These are phyloP conservation scores for Elsinoe australis DNA, from an alignment of 2,329 filamentous ascomycete species.

Conservation along the genomic window DNA sequence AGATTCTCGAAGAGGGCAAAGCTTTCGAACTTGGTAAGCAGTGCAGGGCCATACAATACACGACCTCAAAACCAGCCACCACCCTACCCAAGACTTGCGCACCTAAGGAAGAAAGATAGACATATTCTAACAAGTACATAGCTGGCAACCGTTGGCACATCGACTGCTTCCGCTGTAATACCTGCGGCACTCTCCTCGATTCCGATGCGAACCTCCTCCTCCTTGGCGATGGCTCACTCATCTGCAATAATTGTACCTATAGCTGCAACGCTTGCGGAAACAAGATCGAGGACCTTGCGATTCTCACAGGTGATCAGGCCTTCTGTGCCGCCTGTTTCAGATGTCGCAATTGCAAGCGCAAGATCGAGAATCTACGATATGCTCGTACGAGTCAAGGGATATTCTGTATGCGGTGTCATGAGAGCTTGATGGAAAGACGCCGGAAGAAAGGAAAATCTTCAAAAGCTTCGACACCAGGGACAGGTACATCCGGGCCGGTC, in stretches of 20 bases:
- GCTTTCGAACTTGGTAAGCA: slow-evolving; percentile 87
- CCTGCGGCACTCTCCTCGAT: slow-evolving; percentile 89
- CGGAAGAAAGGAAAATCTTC: slow-evolving; percentile 70
- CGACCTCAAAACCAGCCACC: too few relatives aligned
- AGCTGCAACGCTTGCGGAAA: slow-evolving; percentile 94
- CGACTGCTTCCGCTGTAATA: slow-evolving; percentile 96
- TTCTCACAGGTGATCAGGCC: slow-evolving; percentile 93
- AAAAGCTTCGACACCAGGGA: slow-evolving; percentile 33
- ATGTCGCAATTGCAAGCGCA: slow-evolving; percentile 95
- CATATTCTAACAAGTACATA: slow-evolving; percentile 39
- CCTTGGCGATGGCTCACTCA: slow-evolving; percentile 92
- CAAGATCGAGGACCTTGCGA: slow-evolving; percentile 97
- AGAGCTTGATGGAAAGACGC: slow-evolving; percentile 86
- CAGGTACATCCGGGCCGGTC: slow-evolving; percentile 41
- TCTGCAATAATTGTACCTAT: slow-evolving; percentile 99
- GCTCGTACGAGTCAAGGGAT: slow-evolving; percentile 96
- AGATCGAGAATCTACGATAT: slow-evolving; percentile 97
- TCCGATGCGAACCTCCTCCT: slow-evolving; percentile 96
- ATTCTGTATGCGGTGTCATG: slow-evolving; percentile 98
- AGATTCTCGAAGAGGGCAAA: slow-evolving; percentile 98
- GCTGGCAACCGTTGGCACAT: slow-evolving; percentile 98
- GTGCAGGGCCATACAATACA: too few relatives aligned
- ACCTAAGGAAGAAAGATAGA: slow-evolving; percentile 19
- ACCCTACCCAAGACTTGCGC: background rate
- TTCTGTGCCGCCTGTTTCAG: slow-evolving; percentile 97